These are phyloP conservation scores for Begonia loranthoides DNA, from an alignment of 306 rosid genomes.

Conservation along the genomic window DNA sequence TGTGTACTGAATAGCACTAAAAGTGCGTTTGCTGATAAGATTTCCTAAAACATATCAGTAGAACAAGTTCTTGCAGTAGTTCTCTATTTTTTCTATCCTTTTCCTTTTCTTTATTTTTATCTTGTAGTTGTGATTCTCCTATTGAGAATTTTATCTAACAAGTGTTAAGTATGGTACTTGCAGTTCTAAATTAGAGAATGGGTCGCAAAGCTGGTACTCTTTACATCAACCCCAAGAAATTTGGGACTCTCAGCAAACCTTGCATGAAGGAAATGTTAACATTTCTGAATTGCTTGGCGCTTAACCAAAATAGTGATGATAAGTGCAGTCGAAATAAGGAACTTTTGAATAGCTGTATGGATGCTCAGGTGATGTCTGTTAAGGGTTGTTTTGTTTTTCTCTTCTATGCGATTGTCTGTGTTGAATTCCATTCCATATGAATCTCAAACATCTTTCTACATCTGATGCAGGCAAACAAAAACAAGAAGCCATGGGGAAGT, in stretches of 20 bases:
- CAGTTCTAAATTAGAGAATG: slow-evolving; percentile 20
- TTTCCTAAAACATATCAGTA: too few relatives aligned
- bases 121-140: too few relatives aligned
- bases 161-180: neutral
- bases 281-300: slow-evolving; percentile 67
- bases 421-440: neutral
- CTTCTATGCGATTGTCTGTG: slow-evolving; percentile 5
- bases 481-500: slow-evolving; percentile 64
- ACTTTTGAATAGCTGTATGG: slow-evolving; percentile 44
- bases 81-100: too few relatives aligned
- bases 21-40: too few relatives aligned
- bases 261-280: slow-evolving; percentile 82
- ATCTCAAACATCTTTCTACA: neutral
- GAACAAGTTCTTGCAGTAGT: too few relatives aligned
- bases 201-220: slow-evolving; percentile 66
- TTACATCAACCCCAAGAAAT: slow-evolving; percentile 63
- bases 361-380: slow-evolving; percentile 41
- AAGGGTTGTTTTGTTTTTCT: too few relatives aligned
- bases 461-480: slow-evolving; percentile 46
- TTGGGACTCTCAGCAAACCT: slow-evolving; percentile 59
- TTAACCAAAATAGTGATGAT: slow-evolving; percentile 22
- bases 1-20: too few relatives aligned
- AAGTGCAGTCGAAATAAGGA: slow-evolving; percentile 51
- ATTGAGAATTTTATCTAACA: too few relatives aligned
- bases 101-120: too few relatives aligned